Base-by-base conservation (phyloP, 2,329 filamentous ascomycete genomes). In the Neofusicoccum sp. region DNA sequence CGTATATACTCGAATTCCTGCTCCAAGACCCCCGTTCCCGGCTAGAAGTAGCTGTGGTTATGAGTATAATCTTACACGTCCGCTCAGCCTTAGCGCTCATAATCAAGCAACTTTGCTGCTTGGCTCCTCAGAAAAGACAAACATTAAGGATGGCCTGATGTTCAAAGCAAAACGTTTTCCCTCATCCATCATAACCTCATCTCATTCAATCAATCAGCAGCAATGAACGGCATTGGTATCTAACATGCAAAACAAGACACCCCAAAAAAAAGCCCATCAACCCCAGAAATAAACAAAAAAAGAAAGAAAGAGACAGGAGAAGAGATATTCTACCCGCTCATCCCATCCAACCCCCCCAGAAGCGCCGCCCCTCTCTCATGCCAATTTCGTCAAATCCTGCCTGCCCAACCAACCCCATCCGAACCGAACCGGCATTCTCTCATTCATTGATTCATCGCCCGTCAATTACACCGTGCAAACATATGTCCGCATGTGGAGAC, bases 141-240 rank as follows among this genome's bases (percentile, higher is more conserved):
- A 22, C 22, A 22, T 22, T 22, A 22, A 22, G 22, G 1, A 22
- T 22, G 22, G 22, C 22, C 22, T 22, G 22, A 36, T 50, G 14
- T 22, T 28, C 22, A 48, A 48, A 22, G 22, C 22, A 22, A 22
- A 1, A 22, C 22, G 22, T 22, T 22, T 22, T 2, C 22, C 22
- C 22, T 56, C 22, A 43, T n/a, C 8, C 50, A 41, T 31, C 50
- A 39, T 39, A 36, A n/a, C 34, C 9, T 14, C 37, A 41, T 56
- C 37, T 43, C 50, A 56, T 37, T 22, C 12, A 58, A 43, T 33
- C 31, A 29, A 58, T 58, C 45, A 58, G 34, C 54, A 58, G 41
- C 39, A 58, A 58, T 58, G 54, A 58, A 58, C 54, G 54, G 41
- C 39, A 58, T 22, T 58, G 54, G 54, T 58, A 58, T 58, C 54